Evolutionary conservation across 768 basidiomycete genomes (phyloP), one percentile per base, ranked within the genome.

Genomic region (Kwoniella bestiolae): DNA sequence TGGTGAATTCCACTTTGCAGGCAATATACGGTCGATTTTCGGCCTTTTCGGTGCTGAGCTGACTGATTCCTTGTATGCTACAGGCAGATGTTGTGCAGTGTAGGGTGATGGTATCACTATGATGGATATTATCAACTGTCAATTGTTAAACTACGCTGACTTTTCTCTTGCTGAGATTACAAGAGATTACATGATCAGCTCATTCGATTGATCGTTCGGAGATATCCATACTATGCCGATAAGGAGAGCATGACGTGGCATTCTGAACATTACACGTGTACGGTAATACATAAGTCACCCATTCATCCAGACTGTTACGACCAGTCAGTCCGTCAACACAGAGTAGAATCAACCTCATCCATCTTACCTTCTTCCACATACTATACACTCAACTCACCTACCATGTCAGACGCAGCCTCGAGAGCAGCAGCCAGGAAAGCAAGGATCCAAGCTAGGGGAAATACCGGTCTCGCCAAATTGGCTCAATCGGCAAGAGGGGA

Each of bases 401-500:
- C 12, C 12, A 55, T 55, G 51, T 67, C 72, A 21, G 79, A 80
- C 49, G 79, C 79, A 34, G 70, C 73, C 14, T 59, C 63, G 9
- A 63, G 78, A 57, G 79, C 78, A 38, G 78, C 75, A 34, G 79
- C 79, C 47, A 62, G 79, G 16, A 72, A 73, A 29, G 79, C 79
- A 8, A 80, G 79, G 62, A 80, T 80, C 69, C 70, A 79, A 18
- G 79, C 79, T 2, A 60, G 79, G 46, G 79, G 79, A 18, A 75
- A 73, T 59, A 65, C 73, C 0, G 79, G 79, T 23, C 60, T 79
- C 9, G 68, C 71, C 3, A 79, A 79, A 55, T 64, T 80, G 2
- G 79, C 79, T 47, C 77, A 73, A 28, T 78, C 79, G 2, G 79
- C 79, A 8, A 60, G 79, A 63, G 79, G 79, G 2, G 79, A 79